phyloP scores from a whole-genome alignment of 2,329 filamentous ascomycete genomes.

The Didymella pomorum region DNA sequence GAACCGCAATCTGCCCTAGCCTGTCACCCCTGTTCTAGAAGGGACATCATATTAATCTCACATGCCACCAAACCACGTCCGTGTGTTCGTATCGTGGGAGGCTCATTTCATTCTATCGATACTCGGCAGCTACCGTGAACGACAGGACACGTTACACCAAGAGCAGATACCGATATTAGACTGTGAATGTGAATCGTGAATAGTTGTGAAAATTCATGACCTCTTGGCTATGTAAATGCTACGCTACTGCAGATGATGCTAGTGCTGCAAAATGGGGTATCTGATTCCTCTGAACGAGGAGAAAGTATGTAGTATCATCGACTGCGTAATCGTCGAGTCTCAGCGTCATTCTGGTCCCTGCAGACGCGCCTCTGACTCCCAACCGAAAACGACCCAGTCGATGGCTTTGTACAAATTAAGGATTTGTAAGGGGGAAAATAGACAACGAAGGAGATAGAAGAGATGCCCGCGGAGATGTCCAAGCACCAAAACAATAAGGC shows the following conservation, averaged over 20 bases:
- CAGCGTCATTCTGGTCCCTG: constrained; percentile 10
- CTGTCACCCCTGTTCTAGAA: constrained; percentile 25
- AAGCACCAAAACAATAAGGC: background rate
- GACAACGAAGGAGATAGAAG: constrained; percentile 37
- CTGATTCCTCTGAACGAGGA: constrained; percentile 28
- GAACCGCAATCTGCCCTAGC: constrained; percentile 25
- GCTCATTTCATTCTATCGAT: constrained; percentile 13
- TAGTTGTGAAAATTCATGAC: constrained; percentile 8
- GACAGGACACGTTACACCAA: constrained; percentile 7
- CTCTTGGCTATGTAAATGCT: constrained; percentile 27
- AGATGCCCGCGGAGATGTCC: constrained; percentile 15
- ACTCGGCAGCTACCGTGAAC: constrained; percentile 6
- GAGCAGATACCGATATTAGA: background rate
- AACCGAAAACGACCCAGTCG: constrained; percentile 2
- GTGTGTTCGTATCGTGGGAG: constrained; percentile 15
- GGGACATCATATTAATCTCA: constrained; percentile 19
- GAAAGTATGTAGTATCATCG: constrained; percentile 15
- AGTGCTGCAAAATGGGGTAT: constrained; percentile 33
- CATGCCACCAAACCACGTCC: constrained; percentile 21
- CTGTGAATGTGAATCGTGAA: background rate
- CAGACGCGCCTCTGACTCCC: background rate
- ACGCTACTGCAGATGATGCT: constrained; percentile 27
- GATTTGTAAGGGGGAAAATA: constrained; percentile 31
- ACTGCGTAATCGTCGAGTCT: constrained; percentile 1
- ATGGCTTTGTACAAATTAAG: constrained; percentile 35